Evolutionary conservation across 768 basidiomycete genomes (phyloP).

Genomic region (Tricholoma bakamatsutake): DNA sequence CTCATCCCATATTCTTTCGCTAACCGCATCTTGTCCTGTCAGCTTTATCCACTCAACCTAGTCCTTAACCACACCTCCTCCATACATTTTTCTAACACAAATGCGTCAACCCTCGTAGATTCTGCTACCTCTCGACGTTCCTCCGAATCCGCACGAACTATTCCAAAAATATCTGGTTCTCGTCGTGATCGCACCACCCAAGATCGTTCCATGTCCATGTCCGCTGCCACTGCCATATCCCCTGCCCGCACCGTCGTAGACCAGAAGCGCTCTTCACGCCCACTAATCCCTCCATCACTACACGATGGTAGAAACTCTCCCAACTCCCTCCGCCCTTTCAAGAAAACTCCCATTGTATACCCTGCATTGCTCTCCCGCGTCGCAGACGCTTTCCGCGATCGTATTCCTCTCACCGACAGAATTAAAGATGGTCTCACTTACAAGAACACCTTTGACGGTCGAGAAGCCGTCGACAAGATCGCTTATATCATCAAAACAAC

Average conservation of each 20-base stretch:
- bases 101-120: constrained; percentile 25
- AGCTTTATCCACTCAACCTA: constrained; percentile 52
- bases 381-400: constrained; percentile 86
- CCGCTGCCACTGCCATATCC: constrained; percentile 40
- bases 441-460: constrained; percentile 93
- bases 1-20: not conserved
- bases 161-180: constrained; percentile 42
- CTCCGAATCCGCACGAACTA: constrained; percentile 62
- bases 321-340: constrained; percentile 33
- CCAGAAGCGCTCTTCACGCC: constrained; percentile 28
- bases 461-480: constrained; percentile 95
- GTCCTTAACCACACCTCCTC: constrained; percentile 35
- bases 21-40: constrained; percentile 6
- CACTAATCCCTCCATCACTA: constrained; percentile 25
- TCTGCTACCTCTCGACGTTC: constrained; percentile 44
- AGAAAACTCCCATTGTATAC: constrained; percentile 76
- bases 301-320: constrained; percentile 38
- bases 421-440: constrained; percentile 95
- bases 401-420: constrained; percentile 70
- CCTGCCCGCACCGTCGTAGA: constrained; percentile 43
- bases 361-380: constrained; percentile 95
- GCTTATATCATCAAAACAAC: constrained; percentile 98
- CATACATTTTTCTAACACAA: constrained; percentile 35
- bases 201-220: constrained; percentile 76
- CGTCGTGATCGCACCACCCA: constrained; percentile 57